Base-by-base conservation (phyloP, 805 yeast species). In the Komagataella pastoris region DNA sequence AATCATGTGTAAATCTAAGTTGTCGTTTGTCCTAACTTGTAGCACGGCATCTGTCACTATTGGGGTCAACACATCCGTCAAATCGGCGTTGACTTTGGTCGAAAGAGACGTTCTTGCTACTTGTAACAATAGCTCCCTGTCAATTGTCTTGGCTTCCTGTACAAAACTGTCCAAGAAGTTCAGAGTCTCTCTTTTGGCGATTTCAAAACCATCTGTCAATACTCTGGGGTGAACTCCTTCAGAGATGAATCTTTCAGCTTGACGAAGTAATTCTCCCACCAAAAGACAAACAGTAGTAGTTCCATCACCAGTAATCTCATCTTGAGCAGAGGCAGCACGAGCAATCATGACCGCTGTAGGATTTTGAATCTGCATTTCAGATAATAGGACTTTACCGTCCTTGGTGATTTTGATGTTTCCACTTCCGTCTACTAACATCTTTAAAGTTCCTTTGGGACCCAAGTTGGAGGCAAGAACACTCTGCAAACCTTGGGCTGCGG, bases 301-400 rank as follows among this genome's bases (percentile, higher is more conserved):
- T 57, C 99, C 99, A 68, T 93, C 99, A 50, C 99, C 99, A n/a
- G 98, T 87, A 64, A 93, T 88, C 68, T 93, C 99, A 67, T 93
- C 99, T 69, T 93, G 99, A 0, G 99, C 97, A 48, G 96, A 81
- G 49, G 99, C 99, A 12, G 98, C 99, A 57, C 98, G 78, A 2
- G 99, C 96, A 69, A 85, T 85, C 86, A 85, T 80, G 43, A 85
- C 86, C 0, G 95, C 95, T 3, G 95, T 86, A 8, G 95, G 95
- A 56, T 85, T 82, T 65, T 86, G 93, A 68, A 91, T 91, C 70
- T 93, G 99, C 99, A 93, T 93, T 65, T 93, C 99, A 46, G 86
- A 79, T 54, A 93, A 73, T 52, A 93, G 72, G 6, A 93, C 97
- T 64, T 91, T 90, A 51, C 99, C 99, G 66, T 93, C 99, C 64